Conservation (phyloP, 495 filamentous ascomycete genomes). For the Xylaria sp. region DNA sequence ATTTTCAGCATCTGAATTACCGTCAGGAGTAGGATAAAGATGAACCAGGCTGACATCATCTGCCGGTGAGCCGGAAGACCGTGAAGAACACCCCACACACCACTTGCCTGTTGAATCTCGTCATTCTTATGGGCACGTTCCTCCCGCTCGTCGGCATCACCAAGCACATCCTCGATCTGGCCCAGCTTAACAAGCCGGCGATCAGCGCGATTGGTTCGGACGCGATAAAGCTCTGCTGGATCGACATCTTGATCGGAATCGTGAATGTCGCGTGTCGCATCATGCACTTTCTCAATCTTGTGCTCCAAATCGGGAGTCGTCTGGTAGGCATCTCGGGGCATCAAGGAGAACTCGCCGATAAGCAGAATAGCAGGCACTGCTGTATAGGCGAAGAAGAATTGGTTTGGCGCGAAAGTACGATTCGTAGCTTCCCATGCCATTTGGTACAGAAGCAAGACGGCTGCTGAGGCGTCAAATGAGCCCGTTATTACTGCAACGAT, state of each 20-base stretch:
- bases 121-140: constrained; percentile 59
- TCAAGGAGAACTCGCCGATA: constrained; percentile 62
- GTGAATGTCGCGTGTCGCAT: constrained; percentile 45
- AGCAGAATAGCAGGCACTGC: constrained; percentile 64
- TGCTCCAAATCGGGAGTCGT: constrained; percentile 62
- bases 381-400: constrained; percentile 71
- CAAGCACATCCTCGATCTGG: constrained; percentile 55
- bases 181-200: constrained; percentile 39
- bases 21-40: constrained; percentile 57
- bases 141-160: constrained; percentile 50
- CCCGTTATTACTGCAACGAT: constrained; percentile 74
- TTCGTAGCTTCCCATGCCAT: constrained; percentile 61
- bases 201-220: constrained; percentile 46
- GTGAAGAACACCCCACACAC: constrained; percentile 60
- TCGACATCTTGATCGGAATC: constrained; percentile 49
- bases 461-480: constrained; percentile 74
- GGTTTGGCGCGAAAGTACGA: constrained; percentile 59
- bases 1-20: constrained; percentile 61
- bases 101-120: constrained; percentile 57
- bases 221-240: constrained; percentile 37
- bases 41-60: constrained; percentile 57
- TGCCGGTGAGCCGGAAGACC: constrained; percentile 53
- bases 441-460: constrained; percentile 71
- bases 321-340: constrained; percentile 69
- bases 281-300: constrained; percentile 45